Percentiles rank a stretch among this genome's conserved stretches.
These are phyloP conservation scores for Blastocrithidia nonstop DNA, from an alignment of 208 protist species.

Conservation along the genomic window DNA sequence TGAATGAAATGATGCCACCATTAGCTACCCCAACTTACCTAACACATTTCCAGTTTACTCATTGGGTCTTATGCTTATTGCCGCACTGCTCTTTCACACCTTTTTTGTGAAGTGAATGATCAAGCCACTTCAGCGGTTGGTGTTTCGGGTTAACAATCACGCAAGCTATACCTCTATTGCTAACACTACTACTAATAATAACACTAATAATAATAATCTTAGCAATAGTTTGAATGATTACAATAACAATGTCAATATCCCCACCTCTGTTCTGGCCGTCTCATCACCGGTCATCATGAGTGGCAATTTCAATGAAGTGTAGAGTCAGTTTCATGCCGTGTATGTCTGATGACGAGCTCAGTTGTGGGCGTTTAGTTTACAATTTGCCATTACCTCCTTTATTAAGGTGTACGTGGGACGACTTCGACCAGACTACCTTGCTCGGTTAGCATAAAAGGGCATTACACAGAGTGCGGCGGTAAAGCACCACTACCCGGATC, in stretches of 20 bases:
- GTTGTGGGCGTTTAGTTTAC: constrained; percentile 18
- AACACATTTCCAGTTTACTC: constrained; percentile 58
- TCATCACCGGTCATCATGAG: too few relatives aligned
- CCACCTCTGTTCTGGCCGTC: too few relatives aligned
- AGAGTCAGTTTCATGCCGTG: too few relatives aligned
- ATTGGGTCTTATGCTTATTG: constrained; percentile 19
- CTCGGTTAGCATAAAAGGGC: constrained; percentile 22
- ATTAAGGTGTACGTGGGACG: constrained; percentile 78
- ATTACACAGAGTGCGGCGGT: constrained; percentile 9
- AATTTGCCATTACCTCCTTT: constrained; percentile 19
- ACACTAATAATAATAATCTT: too few relatives aligned
- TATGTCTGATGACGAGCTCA: constrained; percentile 53
- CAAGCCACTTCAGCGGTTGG: constrained; percentile 15
- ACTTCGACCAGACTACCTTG: constrained; percentile 82
- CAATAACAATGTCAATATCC: too few relatives aligned
- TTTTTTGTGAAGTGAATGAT: constrained; percentile 18
- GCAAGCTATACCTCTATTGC: too few relatives aligned
- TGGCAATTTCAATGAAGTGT: too few relatives aligned
- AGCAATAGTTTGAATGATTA: too few relatives aligned
- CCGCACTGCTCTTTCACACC: constrained; percentile 17
- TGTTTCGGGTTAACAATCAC: too few relatives aligned
- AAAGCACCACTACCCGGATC: constrained; percentile 7
- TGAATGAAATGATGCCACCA: constrained; percentile 50
- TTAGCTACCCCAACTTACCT: constrained; percentile 19
- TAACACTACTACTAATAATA: too few relatives aligned